These are phyloP conservation scores for Lagerstroemia fauriei DNA, from an alignment of 441 rosid species.

Conservation along the genomic window DNA sequence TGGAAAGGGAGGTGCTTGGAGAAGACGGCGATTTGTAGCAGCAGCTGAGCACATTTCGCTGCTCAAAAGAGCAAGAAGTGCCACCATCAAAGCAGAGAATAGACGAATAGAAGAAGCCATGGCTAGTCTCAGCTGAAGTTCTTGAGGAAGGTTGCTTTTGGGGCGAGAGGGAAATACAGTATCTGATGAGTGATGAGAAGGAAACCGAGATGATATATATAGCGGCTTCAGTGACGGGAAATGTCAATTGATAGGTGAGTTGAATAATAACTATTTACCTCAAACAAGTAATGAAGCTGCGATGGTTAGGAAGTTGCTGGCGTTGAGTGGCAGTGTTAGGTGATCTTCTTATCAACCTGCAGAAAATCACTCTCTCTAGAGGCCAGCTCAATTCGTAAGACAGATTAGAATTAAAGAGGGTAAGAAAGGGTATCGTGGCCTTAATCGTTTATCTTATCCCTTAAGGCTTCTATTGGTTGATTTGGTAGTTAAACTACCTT, in stretches of 20 bases:
- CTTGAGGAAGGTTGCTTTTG: not conserved
- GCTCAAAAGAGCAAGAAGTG: not conserved
- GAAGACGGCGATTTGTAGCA: slow-evolving; percentile 14
- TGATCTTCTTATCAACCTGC: slow-evolving; percentile 3
- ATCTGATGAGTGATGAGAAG: not conserved
- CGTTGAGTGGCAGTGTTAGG: slow-evolving; percentile 4
- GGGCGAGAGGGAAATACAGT: not conserved
- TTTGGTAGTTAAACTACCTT: slow-evolving; percentile 6
- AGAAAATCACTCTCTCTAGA: not conserved
- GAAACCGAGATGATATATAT: not conserved
- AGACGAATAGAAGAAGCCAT: slow-evolving; percentile 18
- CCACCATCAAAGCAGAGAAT: not conserved
- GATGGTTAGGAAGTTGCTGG: slow-evolving; percentile 11
- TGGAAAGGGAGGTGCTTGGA: slow-evolving; percentile 10
- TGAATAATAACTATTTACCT: not conserved
- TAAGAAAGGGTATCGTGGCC: not conserved
- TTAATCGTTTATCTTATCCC: not conserved
- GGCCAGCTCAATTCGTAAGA: not conserved
- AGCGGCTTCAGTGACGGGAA: not conserved
- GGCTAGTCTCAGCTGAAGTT: not conserved
- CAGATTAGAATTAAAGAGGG: not conserved
- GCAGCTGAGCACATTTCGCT: not conserved
- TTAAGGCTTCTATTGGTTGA: not conserved
- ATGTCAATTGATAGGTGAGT: not conserved
- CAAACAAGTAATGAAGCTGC: not conserved